A percentile compares a stretch with the other conserved stretches of the same genome.
These are phyloP conservation scores for Symbiodinium natans DNA, from an alignment of 73 alveolate species.

Conservation along the genomic window DNA sequence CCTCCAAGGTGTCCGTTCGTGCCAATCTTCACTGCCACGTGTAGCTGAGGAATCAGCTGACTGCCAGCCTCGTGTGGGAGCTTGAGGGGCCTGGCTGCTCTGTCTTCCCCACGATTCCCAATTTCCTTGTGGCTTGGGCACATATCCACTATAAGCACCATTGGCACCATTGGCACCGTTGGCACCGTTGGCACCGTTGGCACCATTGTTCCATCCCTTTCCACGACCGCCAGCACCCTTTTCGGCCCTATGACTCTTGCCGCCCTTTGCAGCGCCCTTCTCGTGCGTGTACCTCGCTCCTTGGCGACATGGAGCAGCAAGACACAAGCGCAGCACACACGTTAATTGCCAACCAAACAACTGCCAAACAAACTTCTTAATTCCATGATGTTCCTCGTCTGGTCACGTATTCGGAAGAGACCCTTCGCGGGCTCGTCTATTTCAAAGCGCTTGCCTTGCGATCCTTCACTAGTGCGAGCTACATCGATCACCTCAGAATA, in stretches of 20 bases:
- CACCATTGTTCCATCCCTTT: too few species aligned
- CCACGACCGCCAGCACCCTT: not conserved
- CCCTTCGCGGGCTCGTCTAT: not conserved
- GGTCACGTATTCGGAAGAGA: not conserved
- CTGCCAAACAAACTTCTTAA: not conserved
- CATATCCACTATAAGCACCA: too few species aligned
- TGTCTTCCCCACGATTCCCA: too few species aligned
- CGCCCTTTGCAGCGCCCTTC: not conserved
- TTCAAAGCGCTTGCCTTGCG: constrained; percentile 4
- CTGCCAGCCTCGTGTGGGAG: too few species aligned
- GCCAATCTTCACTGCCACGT: too few species aligned
- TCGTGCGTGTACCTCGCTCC: constrained; percentile 13
- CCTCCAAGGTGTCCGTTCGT: too few species aligned
- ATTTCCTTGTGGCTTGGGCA: too few species aligned
- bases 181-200: too few species aligned
- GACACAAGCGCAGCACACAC: not conserved
- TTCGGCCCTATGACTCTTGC: not conserved
- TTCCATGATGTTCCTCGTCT: not conserved
- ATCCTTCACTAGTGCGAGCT: not conserved
- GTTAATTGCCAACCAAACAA: too few species aligned
- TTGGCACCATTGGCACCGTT: not conserved
- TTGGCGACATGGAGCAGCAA: not conserved
- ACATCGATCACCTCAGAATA: not conserved
- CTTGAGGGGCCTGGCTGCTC: too few species aligned
- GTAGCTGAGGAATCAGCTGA: too few species aligned